Base-by-base conservation (phyloP, 1,284 basidiomycete species). In the Rhizoctonia solani region DNA sequence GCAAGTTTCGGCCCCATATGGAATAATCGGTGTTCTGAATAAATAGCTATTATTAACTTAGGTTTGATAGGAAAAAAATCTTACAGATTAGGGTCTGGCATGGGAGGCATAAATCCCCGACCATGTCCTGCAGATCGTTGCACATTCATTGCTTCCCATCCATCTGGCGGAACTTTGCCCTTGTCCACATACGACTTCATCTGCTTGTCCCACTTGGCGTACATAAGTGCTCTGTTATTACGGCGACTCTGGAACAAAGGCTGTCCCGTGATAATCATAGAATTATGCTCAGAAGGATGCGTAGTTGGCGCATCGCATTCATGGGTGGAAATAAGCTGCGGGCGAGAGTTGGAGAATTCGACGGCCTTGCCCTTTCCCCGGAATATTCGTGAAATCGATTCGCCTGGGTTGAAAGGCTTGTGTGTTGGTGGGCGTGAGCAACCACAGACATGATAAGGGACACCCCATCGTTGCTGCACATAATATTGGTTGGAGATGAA, bases 221-320 rank as follows among this genome's bases (percentile, higher is more conserved):
- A 27, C 23, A 41, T 32, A 29, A 23, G 27, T 6, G n/a, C 32
- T 21, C 47, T 39, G 19, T 37, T 52, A 21, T 9, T 11, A n/a
- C 58, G 58, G 21, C 58, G 32, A 13, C 46, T 44, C 32, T 50
- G 30, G 9, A 41, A 47, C 29, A 67, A 47, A 9, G 56, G 50
- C 42, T 58, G 44, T 19, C 66, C 66, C 14, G 53, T 27, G 6
- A 74, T 49, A 1, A 71, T 46, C 41, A 74, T 58, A 6, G 70
- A 42, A 46, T 72, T 69, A 66, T 74, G 74, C 49, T 72, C 71
- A 0, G 72, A 73, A 0, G 74, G 70, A 63, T 74, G 74, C 0
- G 74, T 74, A 30, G 67, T 67, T 5, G 69, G 70, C 16, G 67
- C 66, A 19, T 73, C 72, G 34, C 34, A 67, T 27, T 73, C 72